A percentile compares a stretch with the other conserved stretches of the same genome.
These are phyloP conservation scores for Shiraia bambusicola DNA, from an alignment of 2,329 filamentous ascomycete genomes.

Conservation along the genomic window DNA sequence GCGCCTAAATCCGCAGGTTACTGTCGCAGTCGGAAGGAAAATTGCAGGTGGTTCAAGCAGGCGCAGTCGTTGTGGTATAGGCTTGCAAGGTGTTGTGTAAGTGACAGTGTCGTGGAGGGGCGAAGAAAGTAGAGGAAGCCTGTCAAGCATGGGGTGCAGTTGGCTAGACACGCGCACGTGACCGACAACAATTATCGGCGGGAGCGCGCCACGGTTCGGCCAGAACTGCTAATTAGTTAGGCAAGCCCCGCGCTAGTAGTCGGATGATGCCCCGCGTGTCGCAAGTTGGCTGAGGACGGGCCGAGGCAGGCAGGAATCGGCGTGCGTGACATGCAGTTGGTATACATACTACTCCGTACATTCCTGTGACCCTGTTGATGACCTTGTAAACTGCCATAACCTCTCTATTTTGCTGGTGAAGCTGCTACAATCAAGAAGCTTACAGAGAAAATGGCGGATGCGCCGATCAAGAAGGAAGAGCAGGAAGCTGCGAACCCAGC, in stretches of 20 bases:
- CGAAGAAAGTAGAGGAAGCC: neutral
- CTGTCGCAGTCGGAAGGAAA: too few species aligned
- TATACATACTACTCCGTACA: conserved; percentile 7
- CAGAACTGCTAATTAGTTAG: conserved; percentile 11
- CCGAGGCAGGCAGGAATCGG: conserved; percentile 26
- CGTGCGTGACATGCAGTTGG: conserved; percentile 4
- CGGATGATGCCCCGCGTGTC: conserved; percentile 23
- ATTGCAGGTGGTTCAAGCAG: neutral
- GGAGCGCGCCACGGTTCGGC: too few species aligned
- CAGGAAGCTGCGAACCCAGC: conserved; percentile 9
- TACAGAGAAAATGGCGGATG: conserved; percentile 25
- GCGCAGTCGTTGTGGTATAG: too few species aligned
- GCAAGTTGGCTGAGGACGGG: conserved; percentile 15
- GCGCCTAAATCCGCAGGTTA: conserved; percentile 6
- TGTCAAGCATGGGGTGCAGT: conserved; percentile 15
- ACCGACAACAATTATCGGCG: conserved; percentile 22
- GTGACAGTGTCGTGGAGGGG: too few species aligned
- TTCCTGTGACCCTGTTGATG: conserved; percentile 1
- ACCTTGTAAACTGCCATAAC: neutral
- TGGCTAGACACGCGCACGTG: conserved; percentile 21
- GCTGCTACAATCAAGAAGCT: neutral
- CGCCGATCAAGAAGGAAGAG: conserved; percentile 21
- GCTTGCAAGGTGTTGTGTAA: too few species aligned
- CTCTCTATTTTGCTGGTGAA: neutral
- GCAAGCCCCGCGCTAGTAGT: conserved; percentile 19